phyloP scores from a whole-genome alignment of 805 yeast species.

The Lachancea fermentati region DNA sequence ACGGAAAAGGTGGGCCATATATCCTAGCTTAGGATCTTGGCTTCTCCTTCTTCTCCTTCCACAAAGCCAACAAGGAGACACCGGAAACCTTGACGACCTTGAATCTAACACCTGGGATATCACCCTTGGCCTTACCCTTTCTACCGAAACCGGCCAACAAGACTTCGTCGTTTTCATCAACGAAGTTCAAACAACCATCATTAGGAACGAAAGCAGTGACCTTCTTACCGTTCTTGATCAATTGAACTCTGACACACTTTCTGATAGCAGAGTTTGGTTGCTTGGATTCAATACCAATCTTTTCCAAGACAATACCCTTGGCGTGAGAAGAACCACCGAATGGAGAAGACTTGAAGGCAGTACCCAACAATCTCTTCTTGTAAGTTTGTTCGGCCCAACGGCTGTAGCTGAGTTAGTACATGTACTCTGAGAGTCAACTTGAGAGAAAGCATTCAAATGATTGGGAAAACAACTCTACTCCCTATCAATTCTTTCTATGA shows the following conservation, averaged over 20 bases:
- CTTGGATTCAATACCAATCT: conserved; percentile 99
- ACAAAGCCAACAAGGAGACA: conserved; percentile 98
- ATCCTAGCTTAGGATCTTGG: conserved; percentile 80
- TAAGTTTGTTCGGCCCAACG: conserved; percentile 99
- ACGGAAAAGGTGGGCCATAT: background rate
- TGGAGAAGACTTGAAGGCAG: conserved; percentile 99
- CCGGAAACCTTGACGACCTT: conserved; percentile 99
- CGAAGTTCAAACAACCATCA: conserved; percentile 99
- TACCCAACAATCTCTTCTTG: conserved; percentile 98
- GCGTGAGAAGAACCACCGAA: conserved; percentile 99
- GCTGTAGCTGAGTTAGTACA: conserved; percentile 34
- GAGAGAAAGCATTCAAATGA: too few relatives aligned
- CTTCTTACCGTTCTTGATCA: conserved; percentile 99
- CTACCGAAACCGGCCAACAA: conserved; percentile 99
- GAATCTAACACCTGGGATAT: conserved; percentile 99
- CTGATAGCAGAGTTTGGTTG: conserved; percentile 99
- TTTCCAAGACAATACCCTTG: conserved; percentile 99
- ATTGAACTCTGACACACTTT: conserved; percentile 99
- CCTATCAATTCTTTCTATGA: too few relatives aligned
- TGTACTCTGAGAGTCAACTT: background rate
- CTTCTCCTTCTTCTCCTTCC: conserved; percentile 99
- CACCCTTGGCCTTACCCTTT: conserved; percentile 99
- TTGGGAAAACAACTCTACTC: too few relatives aligned
- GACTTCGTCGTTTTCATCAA: conserved; percentile 99
- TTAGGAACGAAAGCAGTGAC: conserved; percentile 99